Percentiles rank a stretch among this genome's conserved stretches.
phyloP scores from a whole-genome alignment of 192 early-diverging fungal species.

The Mortierella claussenii region DNA sequence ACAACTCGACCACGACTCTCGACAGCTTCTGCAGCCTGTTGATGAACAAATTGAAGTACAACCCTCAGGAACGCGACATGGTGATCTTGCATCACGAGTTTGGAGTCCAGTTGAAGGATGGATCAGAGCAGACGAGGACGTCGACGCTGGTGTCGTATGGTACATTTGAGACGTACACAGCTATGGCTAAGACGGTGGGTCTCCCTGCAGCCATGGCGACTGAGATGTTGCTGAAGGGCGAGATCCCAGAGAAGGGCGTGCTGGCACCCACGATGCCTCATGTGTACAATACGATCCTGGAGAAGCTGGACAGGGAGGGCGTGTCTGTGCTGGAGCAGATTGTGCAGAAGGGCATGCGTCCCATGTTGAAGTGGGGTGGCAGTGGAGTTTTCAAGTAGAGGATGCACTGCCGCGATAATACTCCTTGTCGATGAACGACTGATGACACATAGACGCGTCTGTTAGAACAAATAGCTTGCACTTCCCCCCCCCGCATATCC shows the following conservation, averaged over 20 bases:
- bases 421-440: too few relatives aligned
- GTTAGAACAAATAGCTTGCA: too few relatives aligned
- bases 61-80: constrained; percentile 88
- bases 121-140: constrained; percentile 67
- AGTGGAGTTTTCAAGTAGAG: constrained; percentile 54
- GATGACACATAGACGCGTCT: too few relatives aligned
- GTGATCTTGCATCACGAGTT: constrained; percentile 96
- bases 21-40: constrained; percentile 89
- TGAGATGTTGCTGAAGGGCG: constrained; percentile 67
- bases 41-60: constrained; percentile 81
- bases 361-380: constrained; percentile 48
- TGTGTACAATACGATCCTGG: constrained; percentile 78
- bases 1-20: constrained; percentile 65
- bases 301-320: constrained; percentile 70
- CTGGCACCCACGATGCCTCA: constrained; percentile 74
- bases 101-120: constrained; percentile 76
- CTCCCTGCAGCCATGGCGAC: constrained; percentile 82
- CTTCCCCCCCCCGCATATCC: too few relatives aligned
- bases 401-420: too few relatives aligned
- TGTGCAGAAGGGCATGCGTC: constrained; percentile 54
- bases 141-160: constrained; percentile 80
- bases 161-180: constrained; percentile 68
- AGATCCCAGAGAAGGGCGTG: constrained; percentile 68
- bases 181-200: constrained; percentile 88
- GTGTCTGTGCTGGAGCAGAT: constrained; percentile 70